Percentiles rank a stretch among this genome's conserved stretches.
These are phyloP conservation scores for Candida sojae DNA, from an alignment of 1,139 yeast genomes.

Conservation along the genomic window DNA sequence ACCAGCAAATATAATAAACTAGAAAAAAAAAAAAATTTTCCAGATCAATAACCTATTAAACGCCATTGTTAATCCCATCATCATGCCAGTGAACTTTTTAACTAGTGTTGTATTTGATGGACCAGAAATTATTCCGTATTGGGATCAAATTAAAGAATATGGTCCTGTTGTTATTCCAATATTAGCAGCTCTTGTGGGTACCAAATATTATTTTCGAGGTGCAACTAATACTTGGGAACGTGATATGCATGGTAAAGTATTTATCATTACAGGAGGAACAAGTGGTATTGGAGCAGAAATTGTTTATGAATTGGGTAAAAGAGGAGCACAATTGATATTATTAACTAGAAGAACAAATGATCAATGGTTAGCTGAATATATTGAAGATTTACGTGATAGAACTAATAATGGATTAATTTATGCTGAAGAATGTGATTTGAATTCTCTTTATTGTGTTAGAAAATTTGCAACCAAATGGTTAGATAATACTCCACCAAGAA, in stretches of 20 bases:
- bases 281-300: conserved; percentile 84
- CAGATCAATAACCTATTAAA: not conserved
- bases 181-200: conserved; percentile 31
- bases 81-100: conserved; percentile 83
- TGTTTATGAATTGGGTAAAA: conserved; percentile 68
- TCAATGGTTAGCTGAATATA: conserved; percentile 76
- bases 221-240: conserved; percentile 85
- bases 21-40: conserved; percentile 1
- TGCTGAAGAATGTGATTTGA: conserved; percentile 85
- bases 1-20: too few relatives aligned
- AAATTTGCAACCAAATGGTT: conserved; percentile 94
- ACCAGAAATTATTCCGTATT: conserved; percentile 70
- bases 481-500: conserved; percentile 85
- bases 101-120: conserved; percentile 71
- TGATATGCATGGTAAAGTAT: conserved; percentile 88
- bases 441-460: conserved; percentile 74
- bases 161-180: conserved; percentile 53
- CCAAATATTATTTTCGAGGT: conserved; percentile 79
- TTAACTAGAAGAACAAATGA: conserved; percentile 67
- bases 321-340: conserved; percentile 86
- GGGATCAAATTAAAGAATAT: conserved; percentile 53
- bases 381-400: conserved; percentile 71
- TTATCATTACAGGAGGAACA: conserved; percentile 78
- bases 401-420: conserved; percentile 76
- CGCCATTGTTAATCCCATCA: too few relatives aligned